Base-by-base conservation (phyloP, 495 filamentous ascomycete genomes). In the Aspergillus homomorphus region DNA sequence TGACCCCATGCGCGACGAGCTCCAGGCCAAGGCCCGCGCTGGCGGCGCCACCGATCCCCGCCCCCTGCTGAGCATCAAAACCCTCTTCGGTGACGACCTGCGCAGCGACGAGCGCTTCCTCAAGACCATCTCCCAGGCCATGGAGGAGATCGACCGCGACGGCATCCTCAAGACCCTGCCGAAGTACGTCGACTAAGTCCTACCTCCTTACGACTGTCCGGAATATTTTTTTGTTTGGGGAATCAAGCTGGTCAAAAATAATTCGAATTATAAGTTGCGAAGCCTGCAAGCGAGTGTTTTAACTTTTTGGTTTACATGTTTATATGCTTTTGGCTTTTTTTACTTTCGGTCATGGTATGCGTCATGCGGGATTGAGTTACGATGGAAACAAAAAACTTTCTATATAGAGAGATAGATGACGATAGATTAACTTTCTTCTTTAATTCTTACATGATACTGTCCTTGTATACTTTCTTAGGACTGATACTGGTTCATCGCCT, bases 71-170 rank as follows among this genome's bases (percentile, higher is more conserved):
- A 69, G 66, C 58, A 73, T 77, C 45, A 74, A 70, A 68, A 73
- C 33, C 26, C 66, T 79, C 14, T 79, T 79, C 43, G 77, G 77
- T 61, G 74, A 79, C 45, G 77, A 79, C 58, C 61, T 79, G 63
- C 73, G 77, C 28, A 28, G 26, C 16, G 73, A 77, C 51, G 65
- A 73, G 67, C 56, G 74, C 6, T 79, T 79, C 62, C 20, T 78
- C 8, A 24, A 71, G 49, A 64, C 73, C 57, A 66, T 78, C 26
- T 69, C 73, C 18, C 66, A 49, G 2, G 73, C 74, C 1, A 70
- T 78, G 70, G 68, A 77, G 61, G 68, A 70, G 4, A 76, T 79
- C 45, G 54, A 65, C 19, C 67, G 68, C 54, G 74, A 79, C 38
- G 77, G 77, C 9, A 62, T 78, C 44, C 8, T 79, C 58, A 73